These are phyloP conservation scores for Fusarium sp. DNA, from an alignment of 2,329 filamentous ascomycete genomes.

Conservation along the genomic window DNA sequence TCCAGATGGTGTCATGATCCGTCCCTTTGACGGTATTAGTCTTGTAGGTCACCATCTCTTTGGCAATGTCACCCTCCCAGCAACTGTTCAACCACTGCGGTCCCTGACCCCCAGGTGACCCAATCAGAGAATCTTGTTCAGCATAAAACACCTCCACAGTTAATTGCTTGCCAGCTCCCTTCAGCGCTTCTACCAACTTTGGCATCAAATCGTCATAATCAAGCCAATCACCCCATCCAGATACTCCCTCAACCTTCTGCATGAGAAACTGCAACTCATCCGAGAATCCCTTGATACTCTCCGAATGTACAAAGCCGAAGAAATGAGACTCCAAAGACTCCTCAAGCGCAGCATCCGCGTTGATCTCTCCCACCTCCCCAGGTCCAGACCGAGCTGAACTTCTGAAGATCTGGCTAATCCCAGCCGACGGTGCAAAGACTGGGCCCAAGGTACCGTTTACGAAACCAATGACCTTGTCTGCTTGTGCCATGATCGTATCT, in stretches of 20 bases:
- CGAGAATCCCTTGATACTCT: slow-evolving; percentile 21
- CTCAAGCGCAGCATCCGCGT: slow-evolving; percentile 11
- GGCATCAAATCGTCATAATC: slow-evolving; percentile 28
- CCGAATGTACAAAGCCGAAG: slow-evolving; percentile 10
- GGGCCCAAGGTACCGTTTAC: slow-evolving; percentile 19
- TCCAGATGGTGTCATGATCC: slow-evolving; percentile 28
- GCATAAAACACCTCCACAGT: slow-evolving; percentile 25
- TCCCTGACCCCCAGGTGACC: not conserved
- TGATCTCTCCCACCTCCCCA: not conserved
- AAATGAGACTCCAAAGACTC: slow-evolving; percentile 1
- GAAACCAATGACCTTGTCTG: slow-evolving; percentile 29
- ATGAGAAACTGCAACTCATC: slow-evolving; percentile 27
- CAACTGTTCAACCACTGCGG: slow-evolving; percentile 21
- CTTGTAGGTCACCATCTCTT: not conserved
- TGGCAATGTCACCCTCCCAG: slow-evolving; percentile 8
- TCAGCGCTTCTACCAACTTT: not conserved
- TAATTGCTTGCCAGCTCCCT: not conserved
- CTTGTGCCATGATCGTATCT: not conserved
- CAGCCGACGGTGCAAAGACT: slow-evolving; percentile 16
- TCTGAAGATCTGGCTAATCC: slow-evolving; percentile 20
- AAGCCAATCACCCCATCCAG: slow-evolving; percentile 27
- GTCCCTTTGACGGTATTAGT: not conserved
- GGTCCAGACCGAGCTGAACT: not conserved
- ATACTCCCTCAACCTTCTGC: slow-evolving; percentile 8
- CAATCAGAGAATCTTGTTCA: slow-evolving; percentile 27